These are phyloP conservation scores for Calycina herbarum DNA, from an alignment of 2,329 filamentous ascomycete genomes.

Conservation along the genomic window DNA sequence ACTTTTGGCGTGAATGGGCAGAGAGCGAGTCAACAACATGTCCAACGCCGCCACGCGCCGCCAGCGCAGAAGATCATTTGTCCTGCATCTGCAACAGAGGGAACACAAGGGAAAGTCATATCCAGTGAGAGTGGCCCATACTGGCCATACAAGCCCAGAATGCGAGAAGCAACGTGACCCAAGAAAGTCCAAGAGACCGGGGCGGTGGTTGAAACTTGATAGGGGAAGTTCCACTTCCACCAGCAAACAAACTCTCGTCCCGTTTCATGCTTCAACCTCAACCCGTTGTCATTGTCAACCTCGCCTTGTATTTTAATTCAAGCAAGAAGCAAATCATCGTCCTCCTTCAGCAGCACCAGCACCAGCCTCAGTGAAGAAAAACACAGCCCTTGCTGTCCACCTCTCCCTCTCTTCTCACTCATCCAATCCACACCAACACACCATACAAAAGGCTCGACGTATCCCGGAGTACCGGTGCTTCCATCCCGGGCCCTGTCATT, in stretches of 20 bases:
- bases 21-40: not conserved
- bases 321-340: too few relatives aligned
- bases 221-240: not conserved
- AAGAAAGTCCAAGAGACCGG: not conserved
- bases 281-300: too few relatives aligned
- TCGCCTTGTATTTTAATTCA: too few relatives aligned
- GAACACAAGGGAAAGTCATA: not conserved
- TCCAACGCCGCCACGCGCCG: not conserved
- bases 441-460: too few relatives aligned
- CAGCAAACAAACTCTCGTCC: not conserved
- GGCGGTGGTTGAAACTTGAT: not conserved
- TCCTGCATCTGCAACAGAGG: slow-evolving; percentile 1
- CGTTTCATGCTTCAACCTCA: too few relatives aligned
- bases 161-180: not conserved
- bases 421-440: too few relatives aligned
- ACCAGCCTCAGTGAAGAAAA: too few relatives aligned
- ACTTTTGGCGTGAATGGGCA: not conserved
- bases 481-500: too few relatives aligned
- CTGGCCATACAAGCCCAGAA: not conserved
- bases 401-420: too few relatives aligned
- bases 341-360: too few relatives aligned
- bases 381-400: too few relatives aligned
- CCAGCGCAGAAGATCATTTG: not conserved
- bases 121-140: not conserved
- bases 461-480: too few relatives aligned